These are phyloP conservation scores for Paspalum vaginatum DNA, from an alignment of 176 grass and related monocot species.

Conservation along the genomic window DNA sequence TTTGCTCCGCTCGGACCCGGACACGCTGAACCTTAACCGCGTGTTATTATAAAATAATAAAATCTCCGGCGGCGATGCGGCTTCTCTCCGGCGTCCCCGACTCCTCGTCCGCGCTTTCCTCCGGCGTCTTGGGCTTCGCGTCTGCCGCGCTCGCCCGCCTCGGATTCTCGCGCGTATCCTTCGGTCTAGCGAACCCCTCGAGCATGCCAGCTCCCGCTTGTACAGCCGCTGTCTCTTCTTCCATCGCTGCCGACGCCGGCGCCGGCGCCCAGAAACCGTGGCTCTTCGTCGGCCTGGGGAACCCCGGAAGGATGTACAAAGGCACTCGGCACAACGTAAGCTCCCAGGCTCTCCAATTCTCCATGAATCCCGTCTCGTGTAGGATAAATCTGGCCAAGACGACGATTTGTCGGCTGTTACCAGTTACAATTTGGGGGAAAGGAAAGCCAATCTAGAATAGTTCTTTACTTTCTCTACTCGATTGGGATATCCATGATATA, in stretches of 20 bases:
- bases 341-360: not conserved
- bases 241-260: slow-evolving; percentile 11
- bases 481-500: not conserved
- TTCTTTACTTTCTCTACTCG: not conserved
- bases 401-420: not conserved
- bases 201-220: slow-evolving; percentile 39
- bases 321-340: slow-evolving; percentile 76
- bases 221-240: slow-evolving; percentile 14
- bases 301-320: slow-evolving; percentile 69
- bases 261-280: slow-evolving; percentile 55
- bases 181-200: not conserved
- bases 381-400: not conserved
- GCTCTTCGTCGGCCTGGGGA: slow-evolving; percentile 78
- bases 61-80: slow-evolving; percentile 10
- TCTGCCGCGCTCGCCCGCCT: slow-evolving; percentile 1
- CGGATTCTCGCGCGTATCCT: slow-evolving; percentile 10
- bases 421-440: not conserved
- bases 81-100: slow-evolving; percentile 1
- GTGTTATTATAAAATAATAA: not conserved
- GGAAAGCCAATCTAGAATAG: not conserved
- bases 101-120: not conserved
- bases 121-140: not conserved
- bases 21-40: not conserved
- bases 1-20: not conserved
- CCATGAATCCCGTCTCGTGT: not conserved